Percentiles rank a stretch among this genome's conserved stretches.
These are phyloP conservation scores for Ustilago xerochloae DNA, from an alignment of 1,284 basidiomycete genomes.

Conservation along the genomic window DNA sequence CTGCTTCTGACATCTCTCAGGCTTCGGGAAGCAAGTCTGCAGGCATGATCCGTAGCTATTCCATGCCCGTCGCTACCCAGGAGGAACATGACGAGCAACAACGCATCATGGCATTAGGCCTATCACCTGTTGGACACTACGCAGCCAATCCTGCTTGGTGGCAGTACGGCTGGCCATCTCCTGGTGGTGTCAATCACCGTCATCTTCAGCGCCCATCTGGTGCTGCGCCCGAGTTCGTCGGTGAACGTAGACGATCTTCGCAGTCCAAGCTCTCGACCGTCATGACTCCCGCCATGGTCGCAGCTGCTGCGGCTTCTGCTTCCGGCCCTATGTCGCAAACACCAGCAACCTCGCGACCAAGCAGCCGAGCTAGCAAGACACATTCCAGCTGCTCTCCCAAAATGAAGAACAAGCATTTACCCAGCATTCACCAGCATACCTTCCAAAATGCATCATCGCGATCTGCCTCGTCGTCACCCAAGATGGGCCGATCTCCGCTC, in stretches of 20 bases:
- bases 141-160: slow-evolving; percentile 41
- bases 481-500: slow-evolving; percentile 29
- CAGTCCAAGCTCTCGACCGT: slow-evolving; percentile 30
- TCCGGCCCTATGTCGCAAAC: slow-evolving; percentile 2
- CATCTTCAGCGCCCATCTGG: slow-evolving; percentile 17
- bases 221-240: slow-evolving; percentile 9
- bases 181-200: slow-evolving; percentile 39
- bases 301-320: background rate
- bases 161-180: slow-evolving; percentile 48
- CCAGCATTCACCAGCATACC: slow-evolving; percentile 30
- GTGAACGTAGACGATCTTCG: slow-evolving; percentile 16
- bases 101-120: slow-evolving; percentile 48
- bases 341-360: slow-evolving; percentile 5
- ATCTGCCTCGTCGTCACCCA: slow-evolving; percentile 34
- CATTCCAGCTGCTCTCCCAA: slow-evolving; percentile 43
- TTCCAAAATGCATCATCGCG: slow-evolving; percentile 17
- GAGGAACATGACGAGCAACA: slow-evolving; percentile 54
- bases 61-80: slow-evolving; percentile 60
- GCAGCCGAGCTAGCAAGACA: slow-evolving; percentile 24
- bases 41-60: slow-evolving; percentile 57
- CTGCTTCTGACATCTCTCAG: slow-evolving; percentile 18
- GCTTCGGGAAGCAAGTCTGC: slow-evolving; percentile 23
- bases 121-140: slow-evolving; percentile 25
- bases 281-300: slow-evolving; percentile 12
- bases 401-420: slow-evolving; percentile 40